A percentile compares a stretch with the other conserved stretches of the same genome.
Conservation (phyloP, 192 early-diverging fungal genomes). For the Mortierella alpina region DNA sequence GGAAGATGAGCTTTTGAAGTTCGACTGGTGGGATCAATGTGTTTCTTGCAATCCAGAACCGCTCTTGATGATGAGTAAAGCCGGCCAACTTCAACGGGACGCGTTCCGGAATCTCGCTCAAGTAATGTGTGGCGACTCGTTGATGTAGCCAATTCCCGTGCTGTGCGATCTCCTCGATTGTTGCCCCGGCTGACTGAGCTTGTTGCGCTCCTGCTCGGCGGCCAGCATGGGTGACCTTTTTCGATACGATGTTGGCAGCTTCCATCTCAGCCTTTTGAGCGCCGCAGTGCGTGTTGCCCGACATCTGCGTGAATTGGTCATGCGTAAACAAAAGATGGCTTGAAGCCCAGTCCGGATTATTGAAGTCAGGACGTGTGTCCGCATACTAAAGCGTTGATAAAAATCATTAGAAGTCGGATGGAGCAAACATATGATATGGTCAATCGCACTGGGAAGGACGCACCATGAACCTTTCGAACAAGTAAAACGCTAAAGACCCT, state of each 20-base stretch:
- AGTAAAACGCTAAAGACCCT: neutral
- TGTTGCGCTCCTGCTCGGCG: constrained; percentile 9
- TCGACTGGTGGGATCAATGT: constrained; percentile 7
- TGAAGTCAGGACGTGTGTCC: constrained; percentile 11
- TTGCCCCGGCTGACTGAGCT: constrained; percentile 1
- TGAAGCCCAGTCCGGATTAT: neutral
- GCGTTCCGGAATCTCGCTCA: no score
- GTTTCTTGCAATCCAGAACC: constrained; percentile 3
- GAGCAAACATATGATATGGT: neutral
- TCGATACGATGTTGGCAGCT: neutral
- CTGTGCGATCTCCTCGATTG: constrained; percentile 15
- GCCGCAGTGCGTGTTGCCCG: neutral
- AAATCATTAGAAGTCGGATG: no score
- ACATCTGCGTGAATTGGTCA: neutral
- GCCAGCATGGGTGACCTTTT: constrained; percentile 14
- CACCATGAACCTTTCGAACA: constrained; percentile 6
- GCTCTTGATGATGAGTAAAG: neutral
- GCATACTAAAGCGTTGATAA: no score
- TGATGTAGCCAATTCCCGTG: constrained; percentile 7
- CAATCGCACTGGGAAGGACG: neutral
- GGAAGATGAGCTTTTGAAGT: constrained; percentile 11
- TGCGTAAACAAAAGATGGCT: neutral
- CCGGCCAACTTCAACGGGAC: neutral
- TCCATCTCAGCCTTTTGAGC: constrained; percentile 7
- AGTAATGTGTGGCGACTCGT: neutral